Evolutionary conservation across 129 eudicot genomes (phyloP).

Genomic region (Daucus carota): DNA sequence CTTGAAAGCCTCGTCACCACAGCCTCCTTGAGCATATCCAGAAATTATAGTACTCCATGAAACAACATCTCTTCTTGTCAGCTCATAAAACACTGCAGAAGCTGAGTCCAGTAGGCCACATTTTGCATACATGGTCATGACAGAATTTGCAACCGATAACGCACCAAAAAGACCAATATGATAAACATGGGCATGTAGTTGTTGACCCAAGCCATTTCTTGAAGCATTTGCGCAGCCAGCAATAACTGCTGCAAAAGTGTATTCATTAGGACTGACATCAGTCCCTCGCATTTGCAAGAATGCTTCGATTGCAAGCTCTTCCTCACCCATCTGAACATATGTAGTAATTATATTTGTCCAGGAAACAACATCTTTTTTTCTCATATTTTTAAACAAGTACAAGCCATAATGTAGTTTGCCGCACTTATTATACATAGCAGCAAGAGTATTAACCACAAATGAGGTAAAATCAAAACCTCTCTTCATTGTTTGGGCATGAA

Average conservation of each 20-base stretch:
- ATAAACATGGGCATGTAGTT: slow-evolving; percentile 58
- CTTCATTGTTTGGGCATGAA: slow-evolving; percentile 60
- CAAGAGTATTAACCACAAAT: slow-evolving; percentile 71
- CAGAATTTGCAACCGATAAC: slow-evolving; percentile 74
- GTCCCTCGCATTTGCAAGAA: slow-evolving; percentile 56
- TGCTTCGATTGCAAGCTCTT: slow-evolving; percentile 30
- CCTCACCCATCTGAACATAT: slow-evolving; percentile 58
- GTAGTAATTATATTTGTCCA: slow-evolving; percentile 75
- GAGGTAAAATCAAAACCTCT: slow-evolving; percentile 54
- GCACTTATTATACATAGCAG: slow-evolving; percentile 81
- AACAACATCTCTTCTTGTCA: slow-evolving; percentile 57
- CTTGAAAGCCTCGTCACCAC: slow-evolving; percentile 60
- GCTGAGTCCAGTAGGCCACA: slow-evolving; percentile 49
- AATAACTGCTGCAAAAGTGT: slow-evolving; percentile 72
- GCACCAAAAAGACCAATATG: slow-evolving; percentile 33
- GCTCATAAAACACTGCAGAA: slow-evolving; percentile 35
- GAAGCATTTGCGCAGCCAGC: slow-evolving; percentile 57
- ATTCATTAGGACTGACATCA: slow-evolving; percentile 57
- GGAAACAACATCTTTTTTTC: slow-evolving; percentile 68
- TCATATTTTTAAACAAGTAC: slow-evolving; percentile 55
- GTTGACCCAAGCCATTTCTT: slow-evolving; percentile 45
- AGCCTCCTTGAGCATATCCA: slow-evolving; percentile 72
- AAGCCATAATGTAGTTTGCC: slow-evolving; percentile 63
- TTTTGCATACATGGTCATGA: slow-evolving; percentile 76
- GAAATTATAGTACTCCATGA: slow-evolving; percentile 88